Evolutionary conservation across 306 rosid genomes (phyloP), one percentile per base, ranked within the genome.

Genomic region (Cicer judaicum): DNA sequence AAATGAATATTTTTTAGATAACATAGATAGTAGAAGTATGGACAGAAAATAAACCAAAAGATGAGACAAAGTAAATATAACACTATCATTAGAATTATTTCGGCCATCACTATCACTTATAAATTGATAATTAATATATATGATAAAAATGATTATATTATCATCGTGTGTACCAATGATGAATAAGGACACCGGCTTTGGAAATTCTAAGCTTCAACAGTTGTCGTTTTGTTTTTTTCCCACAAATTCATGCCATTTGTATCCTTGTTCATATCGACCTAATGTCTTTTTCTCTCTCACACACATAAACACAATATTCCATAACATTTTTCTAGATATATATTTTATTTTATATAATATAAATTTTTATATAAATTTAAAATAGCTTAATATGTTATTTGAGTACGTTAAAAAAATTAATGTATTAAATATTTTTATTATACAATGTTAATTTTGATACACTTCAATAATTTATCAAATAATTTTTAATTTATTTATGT

Each of bases 261-360:
- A 5, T 79, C 90, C 15, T 87, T 59, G 93, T 82, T 84, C 70
- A 8, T 76, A 87, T 88, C 96, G 92, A 86, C 19, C 48, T 42
- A 73, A 73, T 47, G 86, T 85, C 89, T 49, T 79, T 75, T 82
- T 88, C 72, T 74, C 70, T 56, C 59, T 18, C 61, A 8, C 36
- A 18, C 8, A 18, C 39, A 50, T 1, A 13, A 50, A 49, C 15
- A 49, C 55, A 59, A 6, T 29, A 29, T 29, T 29, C 34, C 5
- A 29, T 29, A 29, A 29, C 34, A 29, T 29, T 29, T 29, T 29
- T 3, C 34, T 3, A 0, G 0, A 29, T 29, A 29, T 29, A 29
- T 29, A 29, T 29, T 29, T 29, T 29, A 21, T 21, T 1, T 21
- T 21, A 21, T 21, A 21, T 21, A 1, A 21, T 21, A 29, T 29